A percentile compares a stretch with the other conserved stretches of the same genome.
These are phyloP conservation scores for Bjerkandera adusta DNA, from an alignment of 1,284 basidiomycete genomes.

Conservation along the genomic window DNA sequence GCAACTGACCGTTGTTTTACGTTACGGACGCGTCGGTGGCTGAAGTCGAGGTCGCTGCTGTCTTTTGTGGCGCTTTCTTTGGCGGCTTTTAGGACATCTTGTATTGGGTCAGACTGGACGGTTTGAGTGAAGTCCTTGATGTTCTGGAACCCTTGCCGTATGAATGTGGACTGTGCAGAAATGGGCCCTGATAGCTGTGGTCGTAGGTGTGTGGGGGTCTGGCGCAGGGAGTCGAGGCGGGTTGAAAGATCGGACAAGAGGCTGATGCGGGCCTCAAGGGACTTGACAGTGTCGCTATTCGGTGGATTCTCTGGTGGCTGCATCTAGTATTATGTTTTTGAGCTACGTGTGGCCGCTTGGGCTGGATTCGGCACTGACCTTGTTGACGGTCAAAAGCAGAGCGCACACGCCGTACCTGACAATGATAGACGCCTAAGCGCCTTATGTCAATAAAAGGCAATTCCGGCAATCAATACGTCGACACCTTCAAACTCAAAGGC, in stretches of 20 bases:
- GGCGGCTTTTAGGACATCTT: conserved; percentile 51
- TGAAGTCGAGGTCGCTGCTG: conserved; percentile 41
- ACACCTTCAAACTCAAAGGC: too few species aligned
- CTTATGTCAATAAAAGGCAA: too few species aligned
- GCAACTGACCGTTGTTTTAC: too few species aligned
- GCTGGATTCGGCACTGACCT: too few species aligned
- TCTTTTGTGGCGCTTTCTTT: conserved; percentile 50
- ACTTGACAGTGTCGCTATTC: conserved; percentile 6
- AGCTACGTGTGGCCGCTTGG: too few species aligned
- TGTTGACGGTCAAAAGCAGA: too few species aligned
- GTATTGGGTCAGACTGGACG: conserved; percentile 46
- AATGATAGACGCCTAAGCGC: too few species aligned
- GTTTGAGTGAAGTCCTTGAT: conserved; percentile 45
- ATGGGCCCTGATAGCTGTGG: conserved; percentile 17
- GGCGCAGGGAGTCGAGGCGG: conserved; percentile 42
- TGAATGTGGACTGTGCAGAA: conserved; percentile 16
- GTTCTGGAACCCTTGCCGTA: conserved; percentile 27
- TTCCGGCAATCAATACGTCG: too few species aligned
- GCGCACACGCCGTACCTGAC: too few species aligned
- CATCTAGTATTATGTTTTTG: too few species aligned
- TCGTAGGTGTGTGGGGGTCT: conserved; percentile 41
- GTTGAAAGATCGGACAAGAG: conserved; percentile 43
- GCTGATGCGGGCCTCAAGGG: conserved; percentile 43
- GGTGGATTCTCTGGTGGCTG: too few species aligned
- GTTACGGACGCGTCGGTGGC: conserved; percentile 40